These are phyloP conservation scores for Acanthamoeba lenticulata DNA, from an alignment of 208 protist species.

Conservation along the genomic window DNA sequence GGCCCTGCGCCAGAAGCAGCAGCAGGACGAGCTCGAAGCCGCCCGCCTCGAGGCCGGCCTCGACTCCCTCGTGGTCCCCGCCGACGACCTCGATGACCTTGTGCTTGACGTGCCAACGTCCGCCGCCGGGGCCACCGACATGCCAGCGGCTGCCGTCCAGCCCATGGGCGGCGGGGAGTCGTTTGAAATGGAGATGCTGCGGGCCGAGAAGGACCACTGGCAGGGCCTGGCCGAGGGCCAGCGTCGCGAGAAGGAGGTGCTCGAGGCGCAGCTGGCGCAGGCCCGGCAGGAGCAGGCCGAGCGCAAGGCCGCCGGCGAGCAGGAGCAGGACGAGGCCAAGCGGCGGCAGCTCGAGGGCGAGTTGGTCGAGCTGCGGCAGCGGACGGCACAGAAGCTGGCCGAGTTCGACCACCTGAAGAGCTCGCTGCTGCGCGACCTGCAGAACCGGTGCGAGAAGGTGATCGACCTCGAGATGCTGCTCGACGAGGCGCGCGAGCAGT, in stretches of 20 bases:
- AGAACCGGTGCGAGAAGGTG: constrained; percentile 59
- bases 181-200: constrained; percentile 66
- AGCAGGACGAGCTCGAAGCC: background rate
- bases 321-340: constrained; percentile 14
- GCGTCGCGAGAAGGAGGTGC: background rate
- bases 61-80: background rate
- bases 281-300: background rate
- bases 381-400: constrained; percentile 8
- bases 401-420: constrained; percentile 51
- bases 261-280: background rate
- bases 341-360: constrained; percentile 49
- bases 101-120: background rate
- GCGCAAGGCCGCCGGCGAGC: background rate
- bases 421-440: constrained; percentile 54
- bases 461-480: constrained; percentile 61
- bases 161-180: background rate
- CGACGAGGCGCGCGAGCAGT: constrained; percentile 59
- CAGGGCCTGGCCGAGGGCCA: background rate
- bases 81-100: background rate
- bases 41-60: background rate
- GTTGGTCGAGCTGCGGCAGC: constrained; percentile 40
- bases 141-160: no score
- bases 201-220: constrained; percentile 20
- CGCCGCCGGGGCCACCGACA: no score
- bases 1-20: background rate